A percentile compares a stretch with the other conserved stretches of the same genome.
Evolutionary conservation across 73 alveolate species (phyloP).

Genomic region (Uronychia binucleata): DNA sequence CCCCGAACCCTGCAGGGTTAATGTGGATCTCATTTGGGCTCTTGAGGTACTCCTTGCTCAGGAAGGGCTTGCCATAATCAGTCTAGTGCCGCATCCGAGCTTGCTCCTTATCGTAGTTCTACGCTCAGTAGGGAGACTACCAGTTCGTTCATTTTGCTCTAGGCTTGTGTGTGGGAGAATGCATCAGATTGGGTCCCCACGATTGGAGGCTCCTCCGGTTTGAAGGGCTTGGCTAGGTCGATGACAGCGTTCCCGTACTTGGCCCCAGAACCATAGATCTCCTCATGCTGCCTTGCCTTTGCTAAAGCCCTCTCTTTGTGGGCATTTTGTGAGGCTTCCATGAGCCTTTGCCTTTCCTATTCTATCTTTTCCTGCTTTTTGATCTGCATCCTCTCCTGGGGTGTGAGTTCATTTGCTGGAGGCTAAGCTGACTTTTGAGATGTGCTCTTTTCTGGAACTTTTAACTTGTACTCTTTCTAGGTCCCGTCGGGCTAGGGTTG

Average conservation of each 20-base stretch:
- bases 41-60: conserved; percentile 31
- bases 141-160: not conserved
- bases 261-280: conserved; percentile 8
- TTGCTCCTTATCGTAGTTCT: not conserved
- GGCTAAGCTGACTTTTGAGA: conserved; percentile 3
- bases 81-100: not conserved
- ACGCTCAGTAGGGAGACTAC: not conserved
- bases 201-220: not conserved
- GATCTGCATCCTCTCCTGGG: too few relatives aligned
- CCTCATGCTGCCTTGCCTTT: conserved; percentile 18
- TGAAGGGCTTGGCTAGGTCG: not conserved
- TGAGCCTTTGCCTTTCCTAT: conserved; percentile 38
- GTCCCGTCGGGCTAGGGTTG: not conserved
- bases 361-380: not conserved
- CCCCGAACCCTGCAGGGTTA: not conserved
- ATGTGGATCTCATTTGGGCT: conserved; percentile 22
- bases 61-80: not conserved
- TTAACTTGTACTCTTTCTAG: too few relatives aligned
- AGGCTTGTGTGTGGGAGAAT: not conserved
- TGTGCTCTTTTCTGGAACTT: too few relatives aligned
- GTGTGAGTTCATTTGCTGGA: not conserved
- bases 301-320: conserved; percentile 17
- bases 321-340: conserved; percentile 30
- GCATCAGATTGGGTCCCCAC: not conserved
- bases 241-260: not conserved